Evolutionary conservation across 2,329 filamentous ascomycete species (phyloP), one percentile per base, ranked within the genome.

Genomic region (Monilinia vaccinii-corymbosi): DNA sequence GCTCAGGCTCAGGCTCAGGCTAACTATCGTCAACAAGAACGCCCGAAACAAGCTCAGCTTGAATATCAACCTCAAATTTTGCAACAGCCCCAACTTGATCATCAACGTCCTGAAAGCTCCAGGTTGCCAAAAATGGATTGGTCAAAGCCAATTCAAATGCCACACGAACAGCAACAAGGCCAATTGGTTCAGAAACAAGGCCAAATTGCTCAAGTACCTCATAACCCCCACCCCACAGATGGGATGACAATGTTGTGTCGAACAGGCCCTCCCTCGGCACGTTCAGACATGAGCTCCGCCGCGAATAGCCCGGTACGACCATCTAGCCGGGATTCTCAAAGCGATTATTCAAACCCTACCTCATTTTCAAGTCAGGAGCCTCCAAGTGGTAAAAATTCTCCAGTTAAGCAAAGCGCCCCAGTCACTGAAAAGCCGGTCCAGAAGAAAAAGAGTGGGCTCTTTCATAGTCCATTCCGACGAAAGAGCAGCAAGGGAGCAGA

Each of bases 181-280:
- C 61, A 65, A 61, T 61, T 63, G 34, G 64, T 67, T 25, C 61
- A 57, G 38, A 62, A 57, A 18, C 81, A 82, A 67, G 81, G 80
- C 3, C 80, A 85, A 28, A 83, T 89, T 62, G 79, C 85, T 4
- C 75, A 83, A 16, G 82, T 96, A 3, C 91, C 93, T 16, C 91
- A 97, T 69, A 95, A 97, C 68, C 91, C 94, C 11, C 97, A 97
- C 71, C 92, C 93, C 0, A 84, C 88, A 73, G 93, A 97, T 71
- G 93, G 92, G 5, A 97, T 97, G 91, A 97, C 93, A 0, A 96
- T 97, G 83, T 87, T 97, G 64, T 97, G 93, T 74, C 85, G 91
- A 62, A 86, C 89, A 44, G 88, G 85, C 4, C 82, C 86, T 44
- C 81, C 81, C 51, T 87, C 84, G 14, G 85, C 86, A 45, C 81